phyloP scores from a whole-genome alignment of 176 grass and related monocot genomes.

The Poa pratensis region DNA sequence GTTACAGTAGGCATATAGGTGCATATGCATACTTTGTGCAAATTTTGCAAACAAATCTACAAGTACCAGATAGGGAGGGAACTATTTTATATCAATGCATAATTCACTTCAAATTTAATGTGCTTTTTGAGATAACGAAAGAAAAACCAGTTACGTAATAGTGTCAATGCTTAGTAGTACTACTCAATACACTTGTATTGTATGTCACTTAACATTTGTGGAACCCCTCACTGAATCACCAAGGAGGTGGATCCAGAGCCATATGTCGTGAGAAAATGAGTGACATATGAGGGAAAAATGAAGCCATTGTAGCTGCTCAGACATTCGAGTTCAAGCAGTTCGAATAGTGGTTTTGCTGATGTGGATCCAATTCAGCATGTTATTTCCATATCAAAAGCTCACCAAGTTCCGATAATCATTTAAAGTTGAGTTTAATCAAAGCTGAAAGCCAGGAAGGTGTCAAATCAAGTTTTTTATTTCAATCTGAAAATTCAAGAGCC shows the following conservation, averaged over 20 bases:
- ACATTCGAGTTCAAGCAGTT: too few species aligned
- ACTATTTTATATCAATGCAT: neutral
- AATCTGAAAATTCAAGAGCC: neutral
- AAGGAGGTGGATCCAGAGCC: neutral
- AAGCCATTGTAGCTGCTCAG: too few species aligned
- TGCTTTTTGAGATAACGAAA: too few species aligned
- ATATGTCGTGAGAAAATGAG: neutral
- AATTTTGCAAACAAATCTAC: neutral
- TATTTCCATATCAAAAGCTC: too few species aligned
- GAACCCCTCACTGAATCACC: neutral
- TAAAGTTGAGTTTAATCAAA: neutral
- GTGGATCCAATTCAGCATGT: neutral
- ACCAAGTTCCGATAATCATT: neutral
- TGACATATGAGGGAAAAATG: too few species aligned
- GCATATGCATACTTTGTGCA: neutral
- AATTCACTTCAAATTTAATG: neutral
- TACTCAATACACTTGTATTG: neutral
- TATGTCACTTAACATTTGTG: neutral
- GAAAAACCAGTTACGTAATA: neutral
- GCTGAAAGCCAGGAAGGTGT: neutral
- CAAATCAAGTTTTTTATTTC: neutral
- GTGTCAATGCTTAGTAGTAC: neutral
- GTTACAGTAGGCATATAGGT: neutral
- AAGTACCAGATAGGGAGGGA: neutral
- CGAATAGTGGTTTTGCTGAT: neutral